phyloP scores from a whole-genome alignment of 2,329 filamentous ascomycete genomes.

The Calcarisporium arbuscula region DNA sequence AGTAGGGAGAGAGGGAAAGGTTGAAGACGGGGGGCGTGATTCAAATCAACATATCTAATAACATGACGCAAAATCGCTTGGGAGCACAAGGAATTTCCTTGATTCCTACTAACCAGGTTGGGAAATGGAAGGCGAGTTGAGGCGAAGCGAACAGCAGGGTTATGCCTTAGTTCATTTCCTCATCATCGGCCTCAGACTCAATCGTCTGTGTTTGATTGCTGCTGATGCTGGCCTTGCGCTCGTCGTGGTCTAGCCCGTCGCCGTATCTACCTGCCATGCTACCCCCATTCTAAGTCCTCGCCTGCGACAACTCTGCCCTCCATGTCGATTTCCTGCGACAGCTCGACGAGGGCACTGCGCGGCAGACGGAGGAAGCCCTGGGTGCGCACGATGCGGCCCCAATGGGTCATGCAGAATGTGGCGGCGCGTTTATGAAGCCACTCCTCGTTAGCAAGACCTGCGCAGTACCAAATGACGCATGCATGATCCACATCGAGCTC shows the following conservation, averaged over 20 bases:
- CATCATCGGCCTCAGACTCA: slow-evolving; percentile 53
- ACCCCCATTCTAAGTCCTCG: slow-evolving; percentile 65
- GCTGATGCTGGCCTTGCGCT: slow-evolving; percentile 53
- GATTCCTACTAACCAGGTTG: too few relatives aligned
- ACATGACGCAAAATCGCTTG: too few relatives aligned
- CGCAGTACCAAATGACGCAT: slow-evolving; percentile 93
- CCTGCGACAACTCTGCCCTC: slow-evolving; percentile 88
- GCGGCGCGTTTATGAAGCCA: slow-evolving; percentile 89
- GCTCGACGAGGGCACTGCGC: slow-evolving; percentile 73
- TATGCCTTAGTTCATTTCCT: slow-evolving; percentile 46
- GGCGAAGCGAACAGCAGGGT: too few relatives aligned
- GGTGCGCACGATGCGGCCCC: slow-evolving; percentile 89
- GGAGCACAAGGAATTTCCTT: too few relatives aligned
- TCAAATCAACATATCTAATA: too few relatives aligned
- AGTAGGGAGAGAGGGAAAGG: too few relatives aligned
- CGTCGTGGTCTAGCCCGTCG: slow-evolving; percentile 28
- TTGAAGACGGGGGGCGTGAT: too few relatives aligned
- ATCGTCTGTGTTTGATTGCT: slow-evolving; percentile 52
- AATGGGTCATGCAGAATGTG: slow-evolving; percentile 83
- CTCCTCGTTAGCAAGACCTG: slow-evolving; percentile 82
- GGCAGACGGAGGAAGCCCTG: slow-evolving; percentile 78
- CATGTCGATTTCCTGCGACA: slow-evolving; percentile 88
- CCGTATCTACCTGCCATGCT: slow-evolving; percentile 40
- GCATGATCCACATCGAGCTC: slow-evolving; percentile 94
- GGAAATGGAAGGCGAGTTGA: too few relatives aligned